Evolutionary conservation across 768 basidiomycete species (phyloP).

Genomic region (Collybia sordida): DNA sequence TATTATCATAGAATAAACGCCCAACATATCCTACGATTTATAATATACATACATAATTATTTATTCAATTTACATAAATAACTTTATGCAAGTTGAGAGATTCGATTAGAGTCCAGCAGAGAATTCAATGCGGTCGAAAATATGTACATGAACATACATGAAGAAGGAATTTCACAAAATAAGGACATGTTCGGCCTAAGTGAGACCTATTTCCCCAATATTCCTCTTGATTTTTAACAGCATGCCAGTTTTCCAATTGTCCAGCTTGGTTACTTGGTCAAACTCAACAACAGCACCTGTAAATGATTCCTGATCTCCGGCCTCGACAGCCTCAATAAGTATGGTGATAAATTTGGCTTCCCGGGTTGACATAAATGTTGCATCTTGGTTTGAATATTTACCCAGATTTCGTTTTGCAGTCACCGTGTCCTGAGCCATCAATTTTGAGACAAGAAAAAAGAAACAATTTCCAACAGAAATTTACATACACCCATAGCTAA

Average conservation of each 20-base stretch:
- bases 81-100: too few relatives aligned
- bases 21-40: too few relatives aligned
- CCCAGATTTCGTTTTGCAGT: slow-evolving; percentile 77
- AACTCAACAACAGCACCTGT: slow-evolving; percentile 88
- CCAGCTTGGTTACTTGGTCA: slow-evolving; percentile 89
- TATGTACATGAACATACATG: too few relatives aligned
- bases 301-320: slow-evolving; percentile 56
- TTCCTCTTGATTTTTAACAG: slow-evolving; percentile 87
- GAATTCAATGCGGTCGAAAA: too few relatives aligned
- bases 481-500: slow-evolving; percentile 78
- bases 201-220: slow-evolving; percentile 52
- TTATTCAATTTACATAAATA: too few relatives aligned
- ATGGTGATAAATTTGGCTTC: slow-evolving; percentile 87
- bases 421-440: slow-evolving; percentile 67
- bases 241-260: slow-evolving; percentile 94
- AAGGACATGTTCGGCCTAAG: slow-evolving; percentile 25
- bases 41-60: too few relatives aligned
- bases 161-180: too few relatives aligned
- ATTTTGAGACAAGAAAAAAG: not conserved
- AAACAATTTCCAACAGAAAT: not conserved
- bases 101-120: too few relatives aligned
- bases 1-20: too few relatives aligned
- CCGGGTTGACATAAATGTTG: slow-evolving; percentile 82
- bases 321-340: slow-evolving; percentile 69
- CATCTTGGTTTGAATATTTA: slow-evolving; percentile 80